phyloP scores from a whole-genome alignment of 1,284 basidiomycete genomes.

The Agroathelia rolfsii region DNA sequence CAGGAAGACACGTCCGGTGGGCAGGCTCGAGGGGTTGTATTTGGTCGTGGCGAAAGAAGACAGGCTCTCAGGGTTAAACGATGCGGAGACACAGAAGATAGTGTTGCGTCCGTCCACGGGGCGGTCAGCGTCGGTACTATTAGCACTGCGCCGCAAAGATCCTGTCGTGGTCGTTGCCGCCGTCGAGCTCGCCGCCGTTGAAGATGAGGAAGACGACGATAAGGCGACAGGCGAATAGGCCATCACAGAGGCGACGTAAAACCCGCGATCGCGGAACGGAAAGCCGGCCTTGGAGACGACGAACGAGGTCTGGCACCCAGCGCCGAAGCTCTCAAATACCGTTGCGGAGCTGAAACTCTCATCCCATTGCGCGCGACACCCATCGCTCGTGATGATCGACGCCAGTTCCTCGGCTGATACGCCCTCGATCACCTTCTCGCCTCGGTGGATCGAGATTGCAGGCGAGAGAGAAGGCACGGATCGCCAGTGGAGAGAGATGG shows the following conservation, averaged over 20 bases:
- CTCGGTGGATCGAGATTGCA: conserved; percentile 78
- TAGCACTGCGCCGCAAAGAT: conserved; percentile 20
- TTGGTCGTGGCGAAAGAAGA: conserved; percentile 50
- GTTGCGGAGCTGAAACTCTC: conserved; percentile 66
- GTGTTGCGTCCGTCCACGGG: too few relatives aligned
- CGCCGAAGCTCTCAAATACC: conserved; percentile 75
- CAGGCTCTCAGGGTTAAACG: conserved; percentile 58
- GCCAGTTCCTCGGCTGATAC: conserved; percentile 89
- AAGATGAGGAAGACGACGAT: too few relatives aligned
- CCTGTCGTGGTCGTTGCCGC: conserved; percentile 22
- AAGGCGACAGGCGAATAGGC: conserved; percentile 44
- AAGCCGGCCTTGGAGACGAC: conserved; percentile 69
- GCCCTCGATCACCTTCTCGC: conserved; percentile 89
- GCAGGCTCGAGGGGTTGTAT: conserved; percentile 71
- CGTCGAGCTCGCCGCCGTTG: too few relatives aligned
- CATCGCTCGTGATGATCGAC: conserved; percentile 59
- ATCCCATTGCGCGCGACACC: conserved; percentile 78
- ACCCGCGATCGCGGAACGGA: conserved; percentile 85
- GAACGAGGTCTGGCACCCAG: conserved; percentile 64
- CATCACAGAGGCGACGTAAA: conserved; percentile 71
- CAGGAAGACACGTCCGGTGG: conserved; percentile 76
- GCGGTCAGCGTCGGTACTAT: too few relatives aligned
- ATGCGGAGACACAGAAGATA: conserved; percentile 71
- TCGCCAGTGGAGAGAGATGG: conserved; percentile 71
- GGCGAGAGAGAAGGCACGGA: conserved; percentile 71